phyloP scores from a whole-genome alignment of 169 alveolate genomes.

The Eimeria maxima region DNA sequence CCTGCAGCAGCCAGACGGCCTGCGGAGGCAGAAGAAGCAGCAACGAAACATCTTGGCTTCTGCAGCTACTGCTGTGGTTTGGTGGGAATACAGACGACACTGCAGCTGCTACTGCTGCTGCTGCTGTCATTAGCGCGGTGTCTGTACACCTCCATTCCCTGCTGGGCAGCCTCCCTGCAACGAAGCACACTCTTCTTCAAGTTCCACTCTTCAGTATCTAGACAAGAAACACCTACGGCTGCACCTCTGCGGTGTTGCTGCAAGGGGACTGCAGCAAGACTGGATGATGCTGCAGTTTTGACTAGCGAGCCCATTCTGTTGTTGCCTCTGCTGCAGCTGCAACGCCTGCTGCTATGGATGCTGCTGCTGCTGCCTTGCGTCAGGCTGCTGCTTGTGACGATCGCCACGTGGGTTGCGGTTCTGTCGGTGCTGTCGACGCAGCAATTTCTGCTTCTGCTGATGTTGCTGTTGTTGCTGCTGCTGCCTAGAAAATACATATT shows the following conservation, averaged over 20 bases:
- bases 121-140: not conserved
- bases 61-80: not conserved
- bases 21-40: not conserved
- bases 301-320: not conserved
- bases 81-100: not conserved
- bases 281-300: not conserved
- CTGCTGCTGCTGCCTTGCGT: not conserved
- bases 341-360: too few species aligned
- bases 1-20: not conserved
- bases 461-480: constrained; percentile 3
- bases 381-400: too few species aligned
- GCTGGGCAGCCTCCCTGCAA: not conserved
- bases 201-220: not conserved
- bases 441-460: not conserved
- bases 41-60: not conserved
- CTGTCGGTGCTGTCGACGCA: not conserved
- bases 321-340: too few species aligned
- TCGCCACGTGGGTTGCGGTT: too few species aligned
- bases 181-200: not conserved
- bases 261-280: not conserved
- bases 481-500: not conserved
- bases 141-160: constrained; percentile 8
- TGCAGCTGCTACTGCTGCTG: not conserved
- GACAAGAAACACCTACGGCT: not conserved
- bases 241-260: not conserved